A percentile compares a stretch with the other conserved stretches of the same genome.
These are phyloP conservation scores for Wickerhamomyces rabaulensis DNA, from an alignment of 805 yeast species.

Conservation along the genomic window DNA sequence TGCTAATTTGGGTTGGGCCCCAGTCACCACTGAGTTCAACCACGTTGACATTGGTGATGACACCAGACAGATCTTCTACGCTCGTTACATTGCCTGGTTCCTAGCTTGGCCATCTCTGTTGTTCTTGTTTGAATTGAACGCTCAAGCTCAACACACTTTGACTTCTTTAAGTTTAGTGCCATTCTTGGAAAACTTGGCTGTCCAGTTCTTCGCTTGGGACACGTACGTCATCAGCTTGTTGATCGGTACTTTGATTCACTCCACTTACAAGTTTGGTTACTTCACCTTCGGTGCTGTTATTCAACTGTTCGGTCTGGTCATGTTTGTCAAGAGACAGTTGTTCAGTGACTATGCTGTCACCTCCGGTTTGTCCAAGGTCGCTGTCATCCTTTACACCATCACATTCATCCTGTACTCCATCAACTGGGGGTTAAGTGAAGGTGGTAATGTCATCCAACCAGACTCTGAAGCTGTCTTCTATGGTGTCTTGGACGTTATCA, in stretches of 20 bases:
- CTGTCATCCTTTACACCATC: slow-evolving; percentile 26
- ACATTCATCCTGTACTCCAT: slow-evolving; percentile 41
- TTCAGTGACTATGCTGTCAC: slow-evolving; percentile 8
- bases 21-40: slow-evolving; percentile 40
- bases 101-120: slow-evolving; percentile 43
- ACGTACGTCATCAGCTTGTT: slow-evolving; percentile 48
- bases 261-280: slow-evolving; percentile 67
- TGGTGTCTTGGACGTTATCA: slow-evolving; percentile 44
- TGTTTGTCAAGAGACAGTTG: slow-evolving; percentile 26
- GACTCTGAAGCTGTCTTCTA: slow-evolving; percentile 51
- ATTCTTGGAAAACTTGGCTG: slow-evolving; percentile 26
- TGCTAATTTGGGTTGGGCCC: slow-evolving; percentile 53
- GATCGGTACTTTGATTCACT: slow-evolving; percentile 49
- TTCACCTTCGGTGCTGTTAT: slow-evolving; percentile 48
- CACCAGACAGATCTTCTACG: slow-evolving; percentile 50
- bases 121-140: slow-evolving; percentile 25
- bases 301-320: slow-evolving; percentile 33
- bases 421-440: slow-evolving; percentile 48
- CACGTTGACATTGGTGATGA: slow-evolving; percentile 34
- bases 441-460: slow-evolving; percentile 50
- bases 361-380: slow-evolving; percentile 3
- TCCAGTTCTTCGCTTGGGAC: slow-evolving; percentile 40
- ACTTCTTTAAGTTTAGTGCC: slow-evolving; percentile 12
- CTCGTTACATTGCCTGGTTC: slow-evolving; percentile 54
- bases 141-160: slow-evolving; percentile 15